Evolutionary conservation across 331 rosid species (phyloP).

Genomic region (Quercus phellos): DNA sequence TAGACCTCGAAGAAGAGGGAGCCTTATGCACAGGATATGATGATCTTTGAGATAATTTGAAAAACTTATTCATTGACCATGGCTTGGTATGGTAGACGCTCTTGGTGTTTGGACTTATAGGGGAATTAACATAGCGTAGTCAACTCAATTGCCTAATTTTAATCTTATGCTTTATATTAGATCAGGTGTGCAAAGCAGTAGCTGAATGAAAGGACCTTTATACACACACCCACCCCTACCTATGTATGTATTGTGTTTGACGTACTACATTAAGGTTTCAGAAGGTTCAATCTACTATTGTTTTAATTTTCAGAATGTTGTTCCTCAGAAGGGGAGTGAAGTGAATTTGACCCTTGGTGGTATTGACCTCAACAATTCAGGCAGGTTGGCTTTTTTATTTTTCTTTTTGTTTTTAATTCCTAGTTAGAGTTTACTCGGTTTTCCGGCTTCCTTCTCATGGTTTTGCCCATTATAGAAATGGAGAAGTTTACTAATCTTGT

Average conservation of each 20-base stretch:
- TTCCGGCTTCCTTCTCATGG: slow-evolving; percentile 11
- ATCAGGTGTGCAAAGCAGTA: background rate
- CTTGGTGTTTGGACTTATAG: background rate
- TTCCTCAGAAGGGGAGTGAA: slow-evolving; percentile 73
- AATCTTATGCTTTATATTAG: background rate
- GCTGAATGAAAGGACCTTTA: background rate
- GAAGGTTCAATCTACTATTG: slow-evolving; percentile 2
- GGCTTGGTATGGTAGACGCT: no score
- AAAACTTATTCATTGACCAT: background rate
- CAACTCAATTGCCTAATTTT: background rate
- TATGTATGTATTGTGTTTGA: background rate
- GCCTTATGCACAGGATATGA: no score
- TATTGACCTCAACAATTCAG: slow-evolving; percentile 99
- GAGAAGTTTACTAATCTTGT: slow-evolving; percentile 27
- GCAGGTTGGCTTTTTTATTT: slow-evolving; percentile 83
- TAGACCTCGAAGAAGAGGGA: no score
- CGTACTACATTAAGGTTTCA: background rate
- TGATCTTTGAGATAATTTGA: background rate
- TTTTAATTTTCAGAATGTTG: slow-evolving; percentile 52
- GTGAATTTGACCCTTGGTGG: slow-evolving; percentile 97
- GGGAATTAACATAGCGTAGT: background rate
- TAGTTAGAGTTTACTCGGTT: background rate
- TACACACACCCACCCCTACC: background rate
- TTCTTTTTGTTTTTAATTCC: slow-evolving; percentile 23
- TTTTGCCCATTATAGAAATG: slow-evolving; percentile 11